Conservation (phyloP, 148 eudicot species). For the Cornus controversa region DNA sequence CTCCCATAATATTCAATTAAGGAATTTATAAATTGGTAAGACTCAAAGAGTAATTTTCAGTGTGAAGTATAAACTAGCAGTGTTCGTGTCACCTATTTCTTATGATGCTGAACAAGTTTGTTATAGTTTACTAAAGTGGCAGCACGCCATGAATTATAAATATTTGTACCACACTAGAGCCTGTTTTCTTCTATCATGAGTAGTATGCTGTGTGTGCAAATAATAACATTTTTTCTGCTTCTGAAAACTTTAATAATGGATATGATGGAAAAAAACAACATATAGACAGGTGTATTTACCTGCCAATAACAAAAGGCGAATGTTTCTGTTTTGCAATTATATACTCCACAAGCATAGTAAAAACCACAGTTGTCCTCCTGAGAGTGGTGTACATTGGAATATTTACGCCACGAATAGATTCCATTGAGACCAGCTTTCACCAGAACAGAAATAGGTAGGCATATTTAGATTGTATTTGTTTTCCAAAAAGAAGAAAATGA, state of each 20-base stretch:
- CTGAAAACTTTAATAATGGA: neutral
- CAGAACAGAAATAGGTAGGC: constrained; percentile 4
- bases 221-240: neutral
- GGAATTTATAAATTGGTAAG: neutral
- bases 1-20: neutral
- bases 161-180: neutral
- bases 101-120: neutral
- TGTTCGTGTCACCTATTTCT: too few species aligned
- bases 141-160: neutral
- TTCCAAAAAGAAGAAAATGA: neutral
- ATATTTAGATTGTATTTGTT: neutral
- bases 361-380: constrained; percentile 67
- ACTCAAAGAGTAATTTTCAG: too few species aligned
- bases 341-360: constrained; percentile 73
- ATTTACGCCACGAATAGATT: constrained; percentile 69
- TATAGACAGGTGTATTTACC: constrained; percentile 27
- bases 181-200: too few species aligned
- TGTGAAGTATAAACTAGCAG: neutral
- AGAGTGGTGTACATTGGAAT: constrained; percentile 88
- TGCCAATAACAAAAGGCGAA: constrained; percentile 41
- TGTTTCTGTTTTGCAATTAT: constrained; percentile 48
- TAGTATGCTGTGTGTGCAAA: too few species aligned
- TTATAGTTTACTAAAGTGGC: neutral
- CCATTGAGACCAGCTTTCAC: constrained; percentile 70
- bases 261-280: neutral